Base-by-base conservation (phyloP, 148 eudicot genomes). In the Vaccinium corymbosum region DNA sequence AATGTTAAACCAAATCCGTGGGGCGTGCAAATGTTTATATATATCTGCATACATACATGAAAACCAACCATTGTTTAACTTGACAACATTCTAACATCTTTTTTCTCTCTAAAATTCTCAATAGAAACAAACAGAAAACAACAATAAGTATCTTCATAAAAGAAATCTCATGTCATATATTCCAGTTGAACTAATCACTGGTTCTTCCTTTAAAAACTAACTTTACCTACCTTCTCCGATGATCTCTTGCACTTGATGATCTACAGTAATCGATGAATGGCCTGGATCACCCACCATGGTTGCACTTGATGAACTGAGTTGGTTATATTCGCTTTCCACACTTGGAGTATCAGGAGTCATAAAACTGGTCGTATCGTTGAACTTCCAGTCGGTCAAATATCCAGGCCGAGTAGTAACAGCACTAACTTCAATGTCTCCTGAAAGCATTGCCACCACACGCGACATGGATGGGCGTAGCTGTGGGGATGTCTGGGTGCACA, bases 401-500 rank as follows among this genome's bases (percentile, higher is more conserved):
- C 93, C 95, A 11, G 99, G 99, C 84, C 88, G 91, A 15, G 95
- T 84, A 74, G 87, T 91, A 15, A 90, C 89, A 49, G 78, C 75
- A 70, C 87, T 88, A 2, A 94, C 92, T 82, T 94, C 97, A 14
- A 86, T 81, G 29, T 93, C 94, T 72, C 99, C 99, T 6, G 88
- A 76, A 74, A 94, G 90, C 99, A 97, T 97, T 25, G 94, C 94
- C 83, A 93, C 87, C 46, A 87, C 98, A 13, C 99, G 95, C 5
- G 97, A 92, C 98, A 97, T 97, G 72, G 95, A 87, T 13, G 99
- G 99, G 38, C 98, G 93, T 27, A 90, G 88, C 15, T 76, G 66
- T 19, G 95, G 99, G 59, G 99, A 82, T 52, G 98, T 93, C 72
- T 97, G 99, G 49, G 93, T 97, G 95, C 99, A 96, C 80, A 93